These are phyloP conservation scores for Trichoderma hamatum DNA, from an alignment of 2,329 filamentous ascomycete genomes.

Conservation along the genomic window DNA sequence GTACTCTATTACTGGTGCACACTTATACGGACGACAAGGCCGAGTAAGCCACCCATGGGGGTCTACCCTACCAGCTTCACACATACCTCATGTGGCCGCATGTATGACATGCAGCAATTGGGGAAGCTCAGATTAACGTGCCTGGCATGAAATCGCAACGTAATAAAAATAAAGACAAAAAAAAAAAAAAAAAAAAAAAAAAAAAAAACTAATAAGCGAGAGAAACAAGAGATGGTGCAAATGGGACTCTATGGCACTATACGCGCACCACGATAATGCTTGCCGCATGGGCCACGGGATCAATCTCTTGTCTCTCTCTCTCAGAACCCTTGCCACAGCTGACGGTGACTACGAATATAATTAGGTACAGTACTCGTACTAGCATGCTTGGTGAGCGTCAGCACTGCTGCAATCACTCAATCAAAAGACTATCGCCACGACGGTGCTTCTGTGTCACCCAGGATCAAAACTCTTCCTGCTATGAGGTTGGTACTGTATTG, in stretches of 20 bases:
- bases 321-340: neutral
- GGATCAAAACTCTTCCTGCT: conserved; percentile 4
- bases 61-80: neutral
- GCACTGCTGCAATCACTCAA: conserved; percentile 17
- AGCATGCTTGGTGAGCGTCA: conserved; percentile 7
- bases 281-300: conserved; percentile 12
- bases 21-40: neutral
- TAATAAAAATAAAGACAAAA: neutral
- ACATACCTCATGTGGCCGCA: conserved; percentile 28
- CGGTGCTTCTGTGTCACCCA: conserved; percentile 5
- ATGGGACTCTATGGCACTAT: neutral
- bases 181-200: neutral
- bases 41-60: neutral
- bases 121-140: conserved; percentile 1
- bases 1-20: neutral
- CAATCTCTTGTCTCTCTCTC: conserved; percentile 5
- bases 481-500: neutral
- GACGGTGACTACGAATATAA: neutral
- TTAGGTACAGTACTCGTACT: no score
- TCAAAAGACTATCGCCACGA: conserved; percentile 9
- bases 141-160: neutral
- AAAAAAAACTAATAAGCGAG: neutral
- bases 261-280: neutral
- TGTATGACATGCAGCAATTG: conserved; percentile 32
- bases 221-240: neutral